Percentiles rank a stretch among this genome's conserved stretches.
These are phyloP conservation scores for Trichoderma asperelloides DNA, from an alignment of 495 filamentous ascomycete species.

Conservation along the genomic window DNA sequence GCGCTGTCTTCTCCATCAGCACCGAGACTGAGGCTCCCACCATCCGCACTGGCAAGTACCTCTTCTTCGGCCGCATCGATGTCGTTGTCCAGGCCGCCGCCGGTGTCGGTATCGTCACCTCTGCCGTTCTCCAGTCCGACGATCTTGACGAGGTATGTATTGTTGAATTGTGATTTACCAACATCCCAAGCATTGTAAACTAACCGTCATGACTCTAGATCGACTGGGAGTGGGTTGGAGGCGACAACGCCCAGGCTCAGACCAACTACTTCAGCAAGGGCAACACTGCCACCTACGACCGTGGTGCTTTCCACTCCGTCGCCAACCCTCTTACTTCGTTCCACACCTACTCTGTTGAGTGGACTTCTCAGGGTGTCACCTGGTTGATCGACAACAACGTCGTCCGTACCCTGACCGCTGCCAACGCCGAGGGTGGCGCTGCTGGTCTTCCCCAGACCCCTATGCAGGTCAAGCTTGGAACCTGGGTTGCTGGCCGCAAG, in stretches of 20 bases:
- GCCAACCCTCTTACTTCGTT: slow-evolving; percentile 49
- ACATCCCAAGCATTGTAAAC: not conserved
- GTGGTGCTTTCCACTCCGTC: slow-evolving; percentile 54
- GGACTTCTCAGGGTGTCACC: slow-evolving; percentile 63
- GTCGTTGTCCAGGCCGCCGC: slow-evolving; percentile 54
- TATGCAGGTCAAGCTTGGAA: slow-evolving; percentile 76
- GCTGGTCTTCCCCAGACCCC: slow-evolving; percentile 83
- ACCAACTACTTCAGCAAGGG: slow-evolving; percentile 94
- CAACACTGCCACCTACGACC: slow-evolving; percentile 61
- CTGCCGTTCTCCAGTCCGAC: slow-evolving; percentile 75
- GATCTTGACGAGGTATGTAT: slow-evolving; percentile 60
- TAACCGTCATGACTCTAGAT: slow-evolving; percentile 31
- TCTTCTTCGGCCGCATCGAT: slow-evolving; percentile 69
- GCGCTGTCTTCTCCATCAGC: slow-evolving; percentile 64
- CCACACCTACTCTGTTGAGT: slow-evolving; percentile 81
- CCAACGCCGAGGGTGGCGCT: slow-evolving; percentile 45
- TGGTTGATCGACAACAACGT: slow-evolving; percentile 74
- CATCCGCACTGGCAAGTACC: slow-evolving; percentile 57
- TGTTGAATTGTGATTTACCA: not conserved
- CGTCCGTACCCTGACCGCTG: slow-evolving; percentile 60
- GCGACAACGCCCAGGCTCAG: slow-evolving; percentile 57
- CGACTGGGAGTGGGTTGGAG: slow-evolving; percentile 75
- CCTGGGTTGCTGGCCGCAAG: slow-evolving; percentile 76
- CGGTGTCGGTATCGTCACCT: slow-evolving; percentile 66
- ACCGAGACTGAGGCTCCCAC: slow-evolving; percentile 68